A percentile compares a stretch with the other conserved stretches of the same genome.
Evolutionary conservation across 805 yeast genomes (phyloP).

Genomic region (Maudiozyma pseudohumilis): DNA sequence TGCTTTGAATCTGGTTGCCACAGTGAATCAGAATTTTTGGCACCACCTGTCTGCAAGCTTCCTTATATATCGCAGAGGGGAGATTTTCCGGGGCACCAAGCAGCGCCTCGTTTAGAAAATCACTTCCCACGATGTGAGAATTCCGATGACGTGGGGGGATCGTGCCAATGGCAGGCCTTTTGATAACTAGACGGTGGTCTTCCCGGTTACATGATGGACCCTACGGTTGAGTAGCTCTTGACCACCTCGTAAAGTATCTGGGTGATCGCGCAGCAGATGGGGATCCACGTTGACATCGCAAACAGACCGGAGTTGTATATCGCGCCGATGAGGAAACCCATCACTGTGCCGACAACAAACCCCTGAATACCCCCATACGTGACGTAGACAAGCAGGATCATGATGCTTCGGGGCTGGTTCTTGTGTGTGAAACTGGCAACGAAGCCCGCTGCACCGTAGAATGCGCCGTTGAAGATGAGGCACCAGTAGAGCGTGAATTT

Average conservation of each 20-base stretch:
- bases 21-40: too few relatives aligned
- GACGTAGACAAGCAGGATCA: slow-evolving; percentile 40
- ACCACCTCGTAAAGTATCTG: slow-evolving; percentile 58
- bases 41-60: too few relatives aligned
- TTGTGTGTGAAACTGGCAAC: slow-evolving; percentile 47
- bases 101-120: too few relatives aligned
- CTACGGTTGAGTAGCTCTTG: slow-evolving; percentile 29
- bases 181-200: too few relatives aligned
- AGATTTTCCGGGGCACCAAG: too few relatives aligned
- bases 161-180: too few relatives aligned
- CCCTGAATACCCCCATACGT: slow-evolving; percentile 55
- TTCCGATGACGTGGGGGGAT: too few relatives aligned
- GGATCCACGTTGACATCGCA: slow-evolving; percentile 92
- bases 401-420: slow-evolving; percentile 31
- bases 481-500: slow-evolving; percentile 76
- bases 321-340: slow-evolving; percentile 67
- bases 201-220: slow-evolving; percentile 12
- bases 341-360: slow-evolving; percentile 59
- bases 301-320: slow-evolving; percentile 73
- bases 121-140: too few relatives aligned
- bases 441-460: slow-evolving; percentile 56
- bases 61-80: too few relatives aligned
- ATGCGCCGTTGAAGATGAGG: slow-evolving; percentile 50
- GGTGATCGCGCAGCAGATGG: slow-evolving; percentile 69
- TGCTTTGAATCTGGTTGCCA: too few relatives aligned